Conservation (phyloP, 345 rosid species). For the Excoecaria agallocha region DNA sequence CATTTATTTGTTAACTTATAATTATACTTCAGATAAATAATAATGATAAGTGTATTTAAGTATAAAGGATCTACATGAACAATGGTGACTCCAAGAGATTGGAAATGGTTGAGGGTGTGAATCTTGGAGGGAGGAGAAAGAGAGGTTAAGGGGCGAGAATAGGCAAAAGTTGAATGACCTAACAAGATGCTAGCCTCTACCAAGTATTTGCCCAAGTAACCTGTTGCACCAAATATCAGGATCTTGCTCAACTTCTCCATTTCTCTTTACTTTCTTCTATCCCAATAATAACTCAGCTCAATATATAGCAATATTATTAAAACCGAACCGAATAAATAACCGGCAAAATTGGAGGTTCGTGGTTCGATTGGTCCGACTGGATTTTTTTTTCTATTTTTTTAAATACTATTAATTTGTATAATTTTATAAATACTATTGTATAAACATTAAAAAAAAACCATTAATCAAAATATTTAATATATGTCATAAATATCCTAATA, state of each 20-base stretch:
- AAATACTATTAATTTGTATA: too few relatives aligned
- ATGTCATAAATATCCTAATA: too few relatives aligned
- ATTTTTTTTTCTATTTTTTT: too few relatives aligned
- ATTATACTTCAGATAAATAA: too few relatives aligned
- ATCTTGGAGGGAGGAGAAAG: slow-evolving; percentile 11
- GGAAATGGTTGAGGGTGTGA: slow-evolving; percentile 19
- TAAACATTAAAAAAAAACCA: too few relatives aligned
- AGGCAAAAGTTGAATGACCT: slow-evolving; percentile 29
- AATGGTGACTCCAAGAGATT: slow-evolving; percentile 31
- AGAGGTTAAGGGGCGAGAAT: slow-evolving; percentile 17
- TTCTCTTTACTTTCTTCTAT: not conserved
- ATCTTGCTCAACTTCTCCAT: slow-evolving; percentile 22
- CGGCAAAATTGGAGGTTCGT: too few relatives aligned
- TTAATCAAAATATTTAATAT: too few relatives aligned
- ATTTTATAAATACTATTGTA: too few relatives aligned
- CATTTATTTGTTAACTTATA: not conserved
- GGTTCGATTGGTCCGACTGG: too few relatives aligned
- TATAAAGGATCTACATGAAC: slow-evolving; percentile 17
- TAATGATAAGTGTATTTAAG: not conserved
- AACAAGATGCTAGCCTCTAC: slow-evolving; percentile 29
- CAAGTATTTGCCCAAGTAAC: slow-evolving; percentile 34
- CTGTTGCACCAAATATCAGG: slow-evolving; percentile 33
- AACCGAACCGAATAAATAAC: too few relatives aligned
- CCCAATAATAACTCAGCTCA: too few relatives aligned
- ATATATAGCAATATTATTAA: too few relatives aligned